These are phyloP conservation scores for Calocybe indica DNA, from an alignment of 768 basidiomycete species.

Conservation along the genomic window DNA sequence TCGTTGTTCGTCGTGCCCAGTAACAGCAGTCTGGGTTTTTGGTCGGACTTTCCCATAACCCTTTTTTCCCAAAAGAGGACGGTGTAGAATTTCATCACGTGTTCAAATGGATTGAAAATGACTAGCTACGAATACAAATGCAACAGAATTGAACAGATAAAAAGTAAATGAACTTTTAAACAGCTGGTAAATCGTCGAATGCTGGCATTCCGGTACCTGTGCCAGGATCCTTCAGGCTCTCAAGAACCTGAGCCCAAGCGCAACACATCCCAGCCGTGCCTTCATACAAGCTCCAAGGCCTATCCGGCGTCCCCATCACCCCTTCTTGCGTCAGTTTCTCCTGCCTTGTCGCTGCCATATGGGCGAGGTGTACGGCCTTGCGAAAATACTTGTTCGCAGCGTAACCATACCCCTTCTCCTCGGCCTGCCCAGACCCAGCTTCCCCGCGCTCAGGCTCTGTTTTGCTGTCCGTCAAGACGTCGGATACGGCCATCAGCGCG, in stretches of 20 bases:
- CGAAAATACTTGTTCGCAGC: slow-evolving; percentile 4
- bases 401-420: neutral
- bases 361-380: slow-evolving; percentile 42
- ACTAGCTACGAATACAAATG: too few relatives aligned
- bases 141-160: too few relatives aligned
- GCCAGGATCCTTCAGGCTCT: slow-evolving; percentile 17
- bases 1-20: too few relatives aligned
- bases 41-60: too few relatives aligned
- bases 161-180: too few relatives aligned
- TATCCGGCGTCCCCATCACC: slow-evolving; percentile 42
- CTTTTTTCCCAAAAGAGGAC: too few relatives aligned
- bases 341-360: slow-evolving; percentile 29
- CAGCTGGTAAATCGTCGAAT: slow-evolving; percentile 39
- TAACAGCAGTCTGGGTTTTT: too few relatives aligned
- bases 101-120: too few relatives aligned
- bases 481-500: slow-evolving; percentile 42
- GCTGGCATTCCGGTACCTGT: slow-evolving; percentile 32
- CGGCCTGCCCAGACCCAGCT: too few relatives aligned
- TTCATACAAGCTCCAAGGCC: slow-evolving; percentile 52
- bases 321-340: slow-evolving; percentile 25
- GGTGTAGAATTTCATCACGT: too few relatives aligned
- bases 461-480: slow-evolving; percentile 28
- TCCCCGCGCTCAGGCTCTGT: neutral
- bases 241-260: slow-evolving; percentile 44
- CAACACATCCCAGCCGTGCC: slow-evolving; percentile 55